These are phyloP conservation scores for Phytophthora pluvialis DNA, from an alignment of 352 stramenopile species.

Conservation along the genomic window DNA sequence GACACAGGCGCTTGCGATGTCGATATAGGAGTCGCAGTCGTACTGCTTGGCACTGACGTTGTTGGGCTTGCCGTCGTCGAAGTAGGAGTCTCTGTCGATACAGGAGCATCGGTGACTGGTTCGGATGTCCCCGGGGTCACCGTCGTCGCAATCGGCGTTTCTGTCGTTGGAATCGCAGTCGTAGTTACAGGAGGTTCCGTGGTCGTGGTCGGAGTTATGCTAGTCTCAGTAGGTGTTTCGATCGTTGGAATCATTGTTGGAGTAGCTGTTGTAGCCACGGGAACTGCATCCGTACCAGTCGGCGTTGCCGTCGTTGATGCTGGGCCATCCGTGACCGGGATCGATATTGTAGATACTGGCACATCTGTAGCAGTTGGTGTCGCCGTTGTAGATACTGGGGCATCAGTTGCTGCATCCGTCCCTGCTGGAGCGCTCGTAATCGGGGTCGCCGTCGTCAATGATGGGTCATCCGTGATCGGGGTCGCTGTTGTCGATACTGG, in stretches of 20 bases:
- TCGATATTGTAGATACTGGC: neutral
- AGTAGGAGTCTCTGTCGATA: neutral
- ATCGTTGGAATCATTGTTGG: neutral
- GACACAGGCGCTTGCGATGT: conserved; percentile 2
- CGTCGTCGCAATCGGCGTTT: neutral
- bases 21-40: neutral
- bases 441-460: too few species aligned
- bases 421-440: neutral
- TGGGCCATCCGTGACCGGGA: neutral
- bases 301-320: neutral
- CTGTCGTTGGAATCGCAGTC: neutral
- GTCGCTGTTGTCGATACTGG: neutral
- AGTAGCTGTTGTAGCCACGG: neutral
- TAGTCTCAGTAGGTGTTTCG: neutral
- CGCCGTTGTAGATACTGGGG: neutral
- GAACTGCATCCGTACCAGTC: neutral
- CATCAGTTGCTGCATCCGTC: neutral
- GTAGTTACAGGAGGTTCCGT: neutral
- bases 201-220: neutral
- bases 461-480: neutral
- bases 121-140: neutral
- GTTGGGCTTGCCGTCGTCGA: conserved; percentile 1
- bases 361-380: neutral
- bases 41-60: neutral
- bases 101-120: neutral